Evolutionary conservation across 768 basidiomycete species (phyloP).

Genomic region (Podaxis sp.): DNA sequence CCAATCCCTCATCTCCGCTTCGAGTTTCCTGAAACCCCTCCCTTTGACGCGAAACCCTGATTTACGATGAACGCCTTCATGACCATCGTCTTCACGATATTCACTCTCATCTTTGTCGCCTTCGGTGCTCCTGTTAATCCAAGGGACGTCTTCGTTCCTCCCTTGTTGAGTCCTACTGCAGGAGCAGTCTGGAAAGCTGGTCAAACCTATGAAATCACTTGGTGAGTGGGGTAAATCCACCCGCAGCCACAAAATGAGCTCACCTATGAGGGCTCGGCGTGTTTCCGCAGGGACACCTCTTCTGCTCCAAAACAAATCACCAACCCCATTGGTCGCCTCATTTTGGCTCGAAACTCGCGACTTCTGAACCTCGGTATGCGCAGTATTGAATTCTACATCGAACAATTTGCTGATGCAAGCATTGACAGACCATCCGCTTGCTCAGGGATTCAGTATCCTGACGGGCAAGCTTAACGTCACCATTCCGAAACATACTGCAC

Average conservation of each 20-base stretch:
- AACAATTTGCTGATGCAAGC: neutral
- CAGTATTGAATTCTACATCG: neutral
- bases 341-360: conserved; percentile 32
- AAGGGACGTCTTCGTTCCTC: conserved; percentile 34
- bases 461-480: conserved; percentile 35
- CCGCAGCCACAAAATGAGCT: neutral
- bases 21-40: neutral
- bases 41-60: neutral
- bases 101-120: conserved; percentile 26
- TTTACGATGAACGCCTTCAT: conserved; percentile 16
- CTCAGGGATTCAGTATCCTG: conserved; percentile 35
- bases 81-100: conserved; percentile 24
- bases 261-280: neutral
- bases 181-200: conserved; percentile 31
- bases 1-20: neutral
- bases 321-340: conserved; percentile 39
- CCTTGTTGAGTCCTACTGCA: conserved; percentile 26
- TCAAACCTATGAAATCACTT: conserved; percentile 28
- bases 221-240: conserved; percentile 22
- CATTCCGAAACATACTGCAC: conserved; percentile 34
- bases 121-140: conserved; percentile 25
- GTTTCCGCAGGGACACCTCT: conserved; percentile 35
- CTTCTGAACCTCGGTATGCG: conserved; percentile 32
- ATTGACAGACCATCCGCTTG: conserved; percentile 34
- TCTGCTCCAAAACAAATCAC: conserved; percentile 41